A percentile compares a stretch with the other conserved stretches of the same genome.
Conservation (phyloP, 306 rosid species). For the Macrotyloma uniflorum region DNA sequence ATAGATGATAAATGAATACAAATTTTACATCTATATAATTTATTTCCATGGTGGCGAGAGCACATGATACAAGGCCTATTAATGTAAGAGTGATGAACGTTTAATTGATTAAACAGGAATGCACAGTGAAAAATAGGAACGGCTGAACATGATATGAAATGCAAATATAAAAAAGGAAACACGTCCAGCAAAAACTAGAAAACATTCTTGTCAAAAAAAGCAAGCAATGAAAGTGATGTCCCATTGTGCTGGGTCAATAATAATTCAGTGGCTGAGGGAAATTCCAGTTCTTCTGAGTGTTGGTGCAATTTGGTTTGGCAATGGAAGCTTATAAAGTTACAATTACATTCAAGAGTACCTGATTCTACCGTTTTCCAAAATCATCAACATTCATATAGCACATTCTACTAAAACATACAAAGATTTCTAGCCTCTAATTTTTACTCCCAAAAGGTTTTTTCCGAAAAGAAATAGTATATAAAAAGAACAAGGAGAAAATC, state of each 20-base stretch:
- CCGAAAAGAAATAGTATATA: neutral
- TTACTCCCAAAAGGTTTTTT: neutral
- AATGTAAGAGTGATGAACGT: neutral
- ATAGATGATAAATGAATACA: neutral
- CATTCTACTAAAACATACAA: neutral
- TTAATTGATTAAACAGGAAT: neutral
- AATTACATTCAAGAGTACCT: neutral
- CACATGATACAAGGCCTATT: neutral
- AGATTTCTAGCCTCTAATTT: neutral
- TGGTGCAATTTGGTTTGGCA: conserved; percentile 1
- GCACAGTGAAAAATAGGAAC: neutral
- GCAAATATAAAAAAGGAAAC: neutral
- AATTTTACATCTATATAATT: neutral
- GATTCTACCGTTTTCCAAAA: neutral
- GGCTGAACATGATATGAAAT: neutral
- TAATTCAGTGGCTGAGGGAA: neutral
- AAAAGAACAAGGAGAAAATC: neutral
- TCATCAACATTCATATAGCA: neutral
- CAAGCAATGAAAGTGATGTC: neutral
- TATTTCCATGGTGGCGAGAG: neutral
- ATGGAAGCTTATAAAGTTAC: neutral
- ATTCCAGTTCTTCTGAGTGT: neutral
- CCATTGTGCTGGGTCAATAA: conserved; percentile 15
- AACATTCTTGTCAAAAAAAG: neutral
- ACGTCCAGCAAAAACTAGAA: neutral